Evolutionary conservation across 2,329 filamentous ascomycete species (phyloP), one percentile per base, ranked within the genome.

Genomic region (Pseudogymnoascus sp.): DNA sequence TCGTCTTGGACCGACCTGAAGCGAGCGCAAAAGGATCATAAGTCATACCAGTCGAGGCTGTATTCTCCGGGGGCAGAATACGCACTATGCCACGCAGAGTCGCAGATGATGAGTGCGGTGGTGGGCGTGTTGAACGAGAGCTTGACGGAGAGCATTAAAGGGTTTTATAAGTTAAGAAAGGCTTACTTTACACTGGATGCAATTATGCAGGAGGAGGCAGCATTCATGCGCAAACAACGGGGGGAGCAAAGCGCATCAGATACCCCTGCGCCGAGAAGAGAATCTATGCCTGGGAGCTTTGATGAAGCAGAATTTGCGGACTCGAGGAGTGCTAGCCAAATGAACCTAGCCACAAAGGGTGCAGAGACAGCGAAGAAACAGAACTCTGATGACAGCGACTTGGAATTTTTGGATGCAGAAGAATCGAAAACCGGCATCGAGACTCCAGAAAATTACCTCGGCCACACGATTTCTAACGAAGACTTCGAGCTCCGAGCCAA

Each of bases 41-140:
- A 79, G 74, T 64, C 86, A 80, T 63, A 75, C 76, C 57, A 85
- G 24, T 71, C 68, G 62, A 73, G 73, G 50, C 76, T 96, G 24
- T 97, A 96, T 68, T 85, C 89, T 0, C 81, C 89, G 0, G 94
- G 94, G 1, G 89, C 88, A 4, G 93, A 99, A 75, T 97, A 89
- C 72, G 85, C 90, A 1, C 79, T 97, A 3, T 89, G 91, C 63
- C 84, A 91, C 63, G 90, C 92, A 4, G 86, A 97, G 76, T 84
- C 90, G 1, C 90, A 96, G 74, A 80, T 97, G 65, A 96, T 97
- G 88, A 83, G 84, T 62, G 92, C 92, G 0, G 87, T 99, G 1
- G 86, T 97, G 0, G 90, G 86, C 0, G 90, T 97, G 13, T 77
- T 97, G 68, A 95, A 95, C 66, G 94, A 97, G 77, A 96, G 90